Percentiles rank a stretch among this genome's conserved stretches.
Evolutionary conservation across 2,329 filamentous ascomycete species (phyloP).

Genomic region (Clarireedia paspali): DNA sequence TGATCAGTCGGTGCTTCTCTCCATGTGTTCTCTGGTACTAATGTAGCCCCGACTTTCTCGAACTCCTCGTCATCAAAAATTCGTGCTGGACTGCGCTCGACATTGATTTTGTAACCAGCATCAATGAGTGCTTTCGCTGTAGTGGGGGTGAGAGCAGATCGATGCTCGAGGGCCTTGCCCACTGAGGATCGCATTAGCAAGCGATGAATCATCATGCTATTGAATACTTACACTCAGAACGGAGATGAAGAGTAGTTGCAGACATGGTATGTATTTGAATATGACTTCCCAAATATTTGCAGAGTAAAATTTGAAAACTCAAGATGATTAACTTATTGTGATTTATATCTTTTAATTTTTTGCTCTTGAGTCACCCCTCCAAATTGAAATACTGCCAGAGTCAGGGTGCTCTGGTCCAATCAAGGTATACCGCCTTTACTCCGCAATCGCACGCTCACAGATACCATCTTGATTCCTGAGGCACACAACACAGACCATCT

Average conservation of each 20-base stretch:
- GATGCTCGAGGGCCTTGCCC: constrained; percentile 35
- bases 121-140: constrained; percentile 56
- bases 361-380: not conserved
- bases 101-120: constrained; percentile 60
- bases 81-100: constrained; percentile 60
- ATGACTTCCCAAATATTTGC: constrained; percentile 11
- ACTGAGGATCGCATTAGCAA: constrained; percentile 25
- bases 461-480: not conserved
- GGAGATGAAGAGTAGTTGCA: constrained; percentile 31
- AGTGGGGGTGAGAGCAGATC: constrained; percentile 31
- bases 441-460: not conserved
- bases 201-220: constrained; percentile 15
- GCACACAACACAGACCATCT: not conserved
- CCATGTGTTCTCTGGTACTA: constrained; percentile 63
- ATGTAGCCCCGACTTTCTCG: constrained; percentile 51
- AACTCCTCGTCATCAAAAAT: constrained; percentile 59
- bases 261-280: constrained; percentile 24
- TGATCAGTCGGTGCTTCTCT: constrained; percentile 57
- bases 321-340: not conserved
- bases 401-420: not conserved
- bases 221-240: constrained; percentile 32
- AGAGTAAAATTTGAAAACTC: not conserved
- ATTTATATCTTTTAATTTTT: not conserved
- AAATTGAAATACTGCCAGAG: too few species aligned
- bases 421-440: not conserved